Conservation (phyloP, 169 alveolate species). For the Plasmodium cynomolgi region DNA sequence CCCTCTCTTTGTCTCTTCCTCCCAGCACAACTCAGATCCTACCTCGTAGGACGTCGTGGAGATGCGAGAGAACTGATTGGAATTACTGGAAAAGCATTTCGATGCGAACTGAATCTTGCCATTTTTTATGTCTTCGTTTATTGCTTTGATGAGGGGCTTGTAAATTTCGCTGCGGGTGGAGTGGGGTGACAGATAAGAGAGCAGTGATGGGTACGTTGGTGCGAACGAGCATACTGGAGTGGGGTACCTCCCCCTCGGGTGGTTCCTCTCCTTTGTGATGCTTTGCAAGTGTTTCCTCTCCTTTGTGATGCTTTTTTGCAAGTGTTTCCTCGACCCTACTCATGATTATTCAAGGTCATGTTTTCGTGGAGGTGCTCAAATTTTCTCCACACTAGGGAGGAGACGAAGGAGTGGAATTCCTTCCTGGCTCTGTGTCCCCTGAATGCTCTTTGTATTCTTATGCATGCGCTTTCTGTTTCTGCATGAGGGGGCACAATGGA, state of each 20-base stretch:
- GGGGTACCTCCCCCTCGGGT: not conserved
- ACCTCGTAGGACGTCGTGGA: constrained; percentile 60
- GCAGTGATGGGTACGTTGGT: not conserved
- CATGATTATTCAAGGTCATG: constrained; percentile 42
- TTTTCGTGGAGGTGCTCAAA: constrained; percentile 61
- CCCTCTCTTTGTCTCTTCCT: no score
- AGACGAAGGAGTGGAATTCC: constrained; percentile 25
- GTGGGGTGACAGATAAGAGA: not conserved
- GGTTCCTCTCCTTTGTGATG: not conserved
- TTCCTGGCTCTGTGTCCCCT: constrained; percentile 39
- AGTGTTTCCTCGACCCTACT: not conserved
- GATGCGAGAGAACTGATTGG: constrained; percentile 39
- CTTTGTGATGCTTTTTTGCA: not conserved
- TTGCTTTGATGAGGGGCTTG: constrained; percentile 43
- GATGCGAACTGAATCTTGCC: constrained; percentile 44
- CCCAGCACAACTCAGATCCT: not conserved
- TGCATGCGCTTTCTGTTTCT: constrained; percentile 56
- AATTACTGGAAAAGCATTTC: constrained; percentile 47
- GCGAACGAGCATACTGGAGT: not conserved
- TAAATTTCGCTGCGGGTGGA: constrained; percentile 36
- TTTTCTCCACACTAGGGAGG: constrained; percentile 60
- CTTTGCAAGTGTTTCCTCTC: not conserved
- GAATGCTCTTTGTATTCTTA: constrained; percentile 29
- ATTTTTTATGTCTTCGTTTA: constrained; percentile 36
- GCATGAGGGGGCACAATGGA: not conserved